Evolutionary conservation across 768 basidiomycete genomes (phyloP).

Genomic region (Boletus patriciae): DNA sequence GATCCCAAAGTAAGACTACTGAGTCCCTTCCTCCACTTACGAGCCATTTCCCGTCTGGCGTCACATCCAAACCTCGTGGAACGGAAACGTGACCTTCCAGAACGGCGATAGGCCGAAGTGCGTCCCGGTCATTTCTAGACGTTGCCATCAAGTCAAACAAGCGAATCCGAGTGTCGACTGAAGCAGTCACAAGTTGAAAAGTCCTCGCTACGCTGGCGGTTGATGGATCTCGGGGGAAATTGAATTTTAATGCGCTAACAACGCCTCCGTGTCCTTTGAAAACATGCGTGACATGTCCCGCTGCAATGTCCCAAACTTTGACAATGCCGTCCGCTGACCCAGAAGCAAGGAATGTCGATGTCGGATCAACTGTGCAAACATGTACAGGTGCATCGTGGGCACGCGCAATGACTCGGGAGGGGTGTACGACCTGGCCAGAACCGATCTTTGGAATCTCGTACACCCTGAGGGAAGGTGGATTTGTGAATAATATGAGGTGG

Average conservation of each 20-base stretch:
- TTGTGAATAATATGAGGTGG: slow-evolving; percentile 77
- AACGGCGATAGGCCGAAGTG: slow-evolving; percentile 69
- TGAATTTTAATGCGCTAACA: slow-evolving; percentile 86
- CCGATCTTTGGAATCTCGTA: slow-evolving; percentile 69
- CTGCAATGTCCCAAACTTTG: slow-evolving; percentile 91
- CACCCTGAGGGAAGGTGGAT: slow-evolving; percentile 76
- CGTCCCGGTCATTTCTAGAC: slow-evolving; percentile 54
- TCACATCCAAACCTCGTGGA: slow-evolving; percentile 85
- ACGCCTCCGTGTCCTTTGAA: slow-evolving; percentile 98
- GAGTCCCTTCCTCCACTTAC: slow-evolving; percentile 92
- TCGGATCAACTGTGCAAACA: slow-evolving; percentile 80
- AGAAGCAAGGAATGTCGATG: slow-evolving; percentile 88
- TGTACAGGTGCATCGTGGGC: slow-evolving; percentile 96
- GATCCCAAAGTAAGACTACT: slow-evolving; percentile 91
- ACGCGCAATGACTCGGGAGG: slow-evolving; percentile 71
- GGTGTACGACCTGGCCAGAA: slow-evolving; percentile 54
- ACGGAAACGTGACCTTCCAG: slow-evolving; percentile 96
- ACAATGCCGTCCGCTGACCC: slow-evolving; percentile 96
- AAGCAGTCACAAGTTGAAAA: slow-evolving; percentile 87
- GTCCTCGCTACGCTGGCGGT: slow-evolving; percentile 45
- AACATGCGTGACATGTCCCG: slow-evolving; percentile 89
- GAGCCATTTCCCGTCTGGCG: slow-evolving; percentile 83
- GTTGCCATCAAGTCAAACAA: slow-evolving; percentile 81
- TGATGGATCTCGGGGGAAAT: slow-evolving; percentile 65
- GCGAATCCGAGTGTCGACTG: slow-evolving; percentile 89